phyloP scores from a whole-genome alignment of 176 grass and related monocot genomes.

The Tillandsia leiboldiana region DNA sequence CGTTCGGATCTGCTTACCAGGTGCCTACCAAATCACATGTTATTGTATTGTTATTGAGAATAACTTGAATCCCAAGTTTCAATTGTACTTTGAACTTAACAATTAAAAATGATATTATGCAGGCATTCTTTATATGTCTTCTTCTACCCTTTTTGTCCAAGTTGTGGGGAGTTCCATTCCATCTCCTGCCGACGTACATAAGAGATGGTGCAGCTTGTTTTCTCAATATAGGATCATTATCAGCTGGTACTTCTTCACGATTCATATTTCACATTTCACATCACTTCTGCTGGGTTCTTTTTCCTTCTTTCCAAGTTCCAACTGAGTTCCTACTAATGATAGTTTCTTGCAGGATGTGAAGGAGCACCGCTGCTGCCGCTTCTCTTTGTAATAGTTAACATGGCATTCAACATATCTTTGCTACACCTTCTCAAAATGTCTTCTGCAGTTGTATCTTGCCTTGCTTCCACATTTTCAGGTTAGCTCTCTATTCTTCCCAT shows the following conservation, averaged over 20 bases:
- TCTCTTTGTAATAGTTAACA: conserved; percentile 90
- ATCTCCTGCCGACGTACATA: conserved; percentile 67
- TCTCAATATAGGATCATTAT: conserved; percentile 84
- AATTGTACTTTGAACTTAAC: neutral
- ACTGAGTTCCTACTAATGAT: neutral
- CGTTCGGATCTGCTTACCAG: conserved; percentile 88
- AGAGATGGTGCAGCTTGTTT: conserved; percentile 89
- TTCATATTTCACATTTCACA: neutral
- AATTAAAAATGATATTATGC: conserved; percentile 25
- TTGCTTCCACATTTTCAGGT: conserved; percentile 97
- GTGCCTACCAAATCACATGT: conserved; percentile 19
- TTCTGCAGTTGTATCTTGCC: conserved; percentile 84
- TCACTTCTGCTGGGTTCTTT: neutral
- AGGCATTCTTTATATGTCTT: conserved; percentile 91
- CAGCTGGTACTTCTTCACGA: conserved; percentile 32
- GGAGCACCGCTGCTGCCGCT: conserved; percentile 77
- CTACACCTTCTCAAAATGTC: conserved; percentile 78
- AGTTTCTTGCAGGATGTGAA: conserved; percentile 64
- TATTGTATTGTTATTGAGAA: neutral
- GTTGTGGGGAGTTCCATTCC: conserved; percentile 92
- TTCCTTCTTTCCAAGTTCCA: no score
- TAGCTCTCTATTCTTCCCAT: neutral
- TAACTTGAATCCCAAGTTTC: neutral
- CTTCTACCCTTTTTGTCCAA: conserved; percentile 89
- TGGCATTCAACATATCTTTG: conserved; percentile 88